These are phyloP conservation scores for Thalassiosira delicatula DNA, from an alignment of 352 stramenopile species.

Conservation along the genomic window DNA sequence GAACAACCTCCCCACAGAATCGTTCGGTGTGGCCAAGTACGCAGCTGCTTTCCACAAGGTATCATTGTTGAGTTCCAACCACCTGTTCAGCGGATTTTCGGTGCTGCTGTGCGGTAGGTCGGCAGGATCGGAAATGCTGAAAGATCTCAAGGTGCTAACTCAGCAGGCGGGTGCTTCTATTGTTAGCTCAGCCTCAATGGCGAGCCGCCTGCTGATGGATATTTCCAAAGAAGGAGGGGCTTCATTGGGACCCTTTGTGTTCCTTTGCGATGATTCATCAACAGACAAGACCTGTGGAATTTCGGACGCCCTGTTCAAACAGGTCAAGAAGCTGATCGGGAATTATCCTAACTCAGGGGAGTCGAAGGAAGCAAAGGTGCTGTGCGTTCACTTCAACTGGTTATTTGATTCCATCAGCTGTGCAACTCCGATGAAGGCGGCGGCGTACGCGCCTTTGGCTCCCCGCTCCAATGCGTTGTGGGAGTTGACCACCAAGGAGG, in stretches of 20 bases:
- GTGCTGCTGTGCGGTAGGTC: constrained; percentile 61
- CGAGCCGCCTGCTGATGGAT: constrained; percentile 24
- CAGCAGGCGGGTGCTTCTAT: constrained; percentile 55
- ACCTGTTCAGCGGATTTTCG: constrained; percentile 41
- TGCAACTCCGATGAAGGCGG: constrained; percentile 46
- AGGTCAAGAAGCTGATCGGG: constrained; percentile 25
- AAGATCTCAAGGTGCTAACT: constrained; percentile 64
- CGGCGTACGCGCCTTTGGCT: constrained; percentile 59
- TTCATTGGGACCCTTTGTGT: constrained; percentile 37
- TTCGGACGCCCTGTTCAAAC: constrained; percentile 36
- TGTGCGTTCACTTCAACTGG: constrained; percentile 73
- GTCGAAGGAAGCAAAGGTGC: constrained; percentile 22
- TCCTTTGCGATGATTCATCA: constrained; percentile 61
- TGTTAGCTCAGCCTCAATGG: constrained; percentile 40
- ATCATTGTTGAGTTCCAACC: constrained; percentile 9
- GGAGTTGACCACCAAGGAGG: constrained; percentile 20
- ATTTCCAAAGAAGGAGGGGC: constrained; percentile 20
- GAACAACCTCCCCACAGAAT: constrained; percentile 7
- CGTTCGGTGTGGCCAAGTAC: constrained; percentile 60
- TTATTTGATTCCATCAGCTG: constrained; percentile 80
- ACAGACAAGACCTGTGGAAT: constrained; percentile 47
- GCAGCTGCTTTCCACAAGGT: constrained; percentile 48
- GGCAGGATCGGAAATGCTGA: constrained; percentile 34
- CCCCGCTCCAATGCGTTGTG: constrained; percentile 50
- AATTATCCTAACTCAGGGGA: background rate